Conservation (phyloP, 2,329 filamentous ascomycete species). For the Xylaria sp. region DNA sequence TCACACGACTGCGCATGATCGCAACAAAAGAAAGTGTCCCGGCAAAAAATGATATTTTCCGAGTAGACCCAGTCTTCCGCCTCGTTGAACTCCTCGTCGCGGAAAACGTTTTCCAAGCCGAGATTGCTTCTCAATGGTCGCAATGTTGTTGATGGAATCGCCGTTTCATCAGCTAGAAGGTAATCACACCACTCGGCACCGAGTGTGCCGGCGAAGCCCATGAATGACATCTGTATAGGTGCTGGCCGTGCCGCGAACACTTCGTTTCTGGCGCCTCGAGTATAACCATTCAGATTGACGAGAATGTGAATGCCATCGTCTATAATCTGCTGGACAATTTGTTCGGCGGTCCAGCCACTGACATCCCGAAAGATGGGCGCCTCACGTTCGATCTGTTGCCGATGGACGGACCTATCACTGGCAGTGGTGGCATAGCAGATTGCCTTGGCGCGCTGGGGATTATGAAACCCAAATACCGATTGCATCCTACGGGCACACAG, state of each 20-base stretch:
- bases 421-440: constrained; percentile 96
- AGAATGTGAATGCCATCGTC: constrained; percentile 91
- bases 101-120: constrained; percentile 75
- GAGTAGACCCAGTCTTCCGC: constrained; percentile 91
- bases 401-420: constrained; percentile 89
- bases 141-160: constrained; percentile 83
- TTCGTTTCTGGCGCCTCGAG: constrained; percentile 94
- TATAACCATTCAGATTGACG: constrained; percentile 98
- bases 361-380: constrained; percentile 92
- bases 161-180: constrained; percentile 87
- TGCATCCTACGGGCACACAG: constrained; percentile 74
- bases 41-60: constrained; percentile 95
- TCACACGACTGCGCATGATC: constrained; percentile 94
- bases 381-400: constrained; percentile 91
- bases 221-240: constrained; percentile 99
- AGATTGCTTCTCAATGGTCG: constrained; percentile 82
- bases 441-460: constrained; percentile 77
- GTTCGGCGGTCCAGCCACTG: constrained; percentile 86
- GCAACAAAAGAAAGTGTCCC: constrained; percentile 97
- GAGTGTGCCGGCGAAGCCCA: constrained; percentile 96
- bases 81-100: constrained; percentile 73
- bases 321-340: constrained; percentile 85
- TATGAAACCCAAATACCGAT: constrained; percentile 94
- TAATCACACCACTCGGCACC: constrained; percentile 99
- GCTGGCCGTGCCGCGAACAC: constrained; percentile 95